Evolutionary conservation across 139 green algal species (phyloP).

Genomic region (Haematococcus lacustris): DNA sequence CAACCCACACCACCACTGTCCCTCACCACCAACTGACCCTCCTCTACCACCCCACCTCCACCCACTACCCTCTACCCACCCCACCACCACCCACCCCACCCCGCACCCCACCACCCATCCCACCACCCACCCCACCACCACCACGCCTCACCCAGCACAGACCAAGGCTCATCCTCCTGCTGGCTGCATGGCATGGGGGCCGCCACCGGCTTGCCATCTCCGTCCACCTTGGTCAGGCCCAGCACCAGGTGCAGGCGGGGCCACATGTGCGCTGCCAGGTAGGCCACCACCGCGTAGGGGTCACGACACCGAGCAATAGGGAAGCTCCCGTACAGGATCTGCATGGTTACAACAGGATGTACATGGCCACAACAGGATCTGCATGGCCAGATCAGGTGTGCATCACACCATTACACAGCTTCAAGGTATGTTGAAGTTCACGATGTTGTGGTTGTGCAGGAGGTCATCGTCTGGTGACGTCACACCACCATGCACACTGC

Average conservation of each 20-base stretch:
- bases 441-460: too few relatives aligned
- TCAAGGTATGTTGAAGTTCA: too few relatives aligned
- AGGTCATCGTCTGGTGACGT: too few relatives aligned
- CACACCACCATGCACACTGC: too few relatives aligned
- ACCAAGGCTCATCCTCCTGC: conserved; percentile 5
- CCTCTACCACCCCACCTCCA: not conserved
- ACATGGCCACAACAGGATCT: too few relatives aligned
- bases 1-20: too few relatives aligned
- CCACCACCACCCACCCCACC: not conserved
- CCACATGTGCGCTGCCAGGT: conserved; percentile 43
- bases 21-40: not conserved
- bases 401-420: too few relatives aligned
- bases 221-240: conserved; percentile 18
- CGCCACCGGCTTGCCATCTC: not conserved
- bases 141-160: not conserved
- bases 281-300: conserved; percentile 49
- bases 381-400: not conserved
- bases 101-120: not conserved
- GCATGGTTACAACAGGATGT: conserved; percentile 8
- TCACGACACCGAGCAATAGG: conserved; percentile 56
- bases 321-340: conserved; percentile 59
- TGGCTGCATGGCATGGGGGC: not conserved
- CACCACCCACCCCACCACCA: not conserved
- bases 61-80: not conserved
- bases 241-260: conserved; percentile 38